These are phyloP conservation scores for Centaurea solstitialis DNA, from an alignment of 129 eudicot genomes.

Conservation along the genomic window DNA sequence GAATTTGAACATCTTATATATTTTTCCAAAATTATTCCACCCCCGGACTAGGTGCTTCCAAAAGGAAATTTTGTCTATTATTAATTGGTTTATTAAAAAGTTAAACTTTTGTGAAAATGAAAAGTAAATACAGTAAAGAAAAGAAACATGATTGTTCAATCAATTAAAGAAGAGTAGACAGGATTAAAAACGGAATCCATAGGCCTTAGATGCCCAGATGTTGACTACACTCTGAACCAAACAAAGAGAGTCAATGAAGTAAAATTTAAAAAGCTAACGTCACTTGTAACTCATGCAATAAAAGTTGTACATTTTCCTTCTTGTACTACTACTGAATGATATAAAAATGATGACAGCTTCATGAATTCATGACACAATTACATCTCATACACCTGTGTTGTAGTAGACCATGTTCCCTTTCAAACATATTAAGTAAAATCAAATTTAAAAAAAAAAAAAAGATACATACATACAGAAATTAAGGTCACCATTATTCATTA, in stretches of 20 bases:
- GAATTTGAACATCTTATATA: too few species aligned
- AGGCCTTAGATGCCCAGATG: slow-evolving; percentile 41
- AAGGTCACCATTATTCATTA: neutral
- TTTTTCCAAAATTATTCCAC: too few species aligned
- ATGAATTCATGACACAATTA: slow-evolving; percentile 25
- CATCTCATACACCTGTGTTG: neutral
- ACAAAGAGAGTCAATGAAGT: slow-evolving; percentile 31
- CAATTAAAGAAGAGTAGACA: slow-evolving; percentile 30
- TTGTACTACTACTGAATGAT: slow-evolving; percentile 25
- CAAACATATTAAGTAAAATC: neutral
- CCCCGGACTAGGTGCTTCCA: too few species aligned
- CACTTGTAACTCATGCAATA: slow-evolving; percentile 17
- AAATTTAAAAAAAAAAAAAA: too few species aligned
- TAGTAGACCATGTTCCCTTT: neutral
- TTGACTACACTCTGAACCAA: slow-evolving; percentile 38
- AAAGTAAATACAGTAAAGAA: neutral
- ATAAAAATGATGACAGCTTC: slow-evolving; percentile 25
- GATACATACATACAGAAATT: too few species aligned
- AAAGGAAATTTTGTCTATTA: too few species aligned
- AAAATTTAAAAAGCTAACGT: slow-evolving; percentile 11
- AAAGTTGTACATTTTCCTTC: slow-evolving; percentile 1
- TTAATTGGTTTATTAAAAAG: neutral
- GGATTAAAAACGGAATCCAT: slow-evolving; percentile 29
- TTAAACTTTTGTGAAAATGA: neutral
- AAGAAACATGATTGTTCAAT: slow-evolving; percentile 42